These are phyloP conservation scores for Phymatotrichopsis omnivora DNA, from an alignment of 2,329 filamentous ascomycete species.

Conservation along the genomic window DNA sequence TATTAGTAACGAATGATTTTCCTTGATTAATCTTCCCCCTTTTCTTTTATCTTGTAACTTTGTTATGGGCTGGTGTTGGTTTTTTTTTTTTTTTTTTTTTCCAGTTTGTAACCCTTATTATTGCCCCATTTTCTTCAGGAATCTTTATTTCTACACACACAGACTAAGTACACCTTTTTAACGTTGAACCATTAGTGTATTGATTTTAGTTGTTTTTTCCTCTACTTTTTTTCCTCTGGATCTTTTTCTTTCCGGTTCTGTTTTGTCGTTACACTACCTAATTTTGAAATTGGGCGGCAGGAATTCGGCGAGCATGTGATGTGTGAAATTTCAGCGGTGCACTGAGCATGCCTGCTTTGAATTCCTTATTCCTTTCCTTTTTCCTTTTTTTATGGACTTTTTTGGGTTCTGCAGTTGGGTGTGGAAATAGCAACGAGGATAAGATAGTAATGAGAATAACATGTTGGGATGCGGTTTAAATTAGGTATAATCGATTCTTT, in stretches of 20 bases:
- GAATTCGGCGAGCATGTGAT: background rate
- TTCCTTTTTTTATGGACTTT: slow-evolving; percentile 3
- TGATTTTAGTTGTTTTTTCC: background rate
- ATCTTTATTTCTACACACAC: no score
- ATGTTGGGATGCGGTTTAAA: no score
- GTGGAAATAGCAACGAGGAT: no score
- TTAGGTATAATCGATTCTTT: no score
- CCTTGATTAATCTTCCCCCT: background rate
- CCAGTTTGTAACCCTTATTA: no score
- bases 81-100: slow-evolving; percentile 6
- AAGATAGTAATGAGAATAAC: no score
- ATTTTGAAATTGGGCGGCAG: no score
- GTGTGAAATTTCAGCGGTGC: background rate
- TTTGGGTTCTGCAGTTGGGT: no score
- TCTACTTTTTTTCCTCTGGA: slow-evolving; percentile 1
- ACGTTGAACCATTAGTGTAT: slow-evolving; percentile 7
- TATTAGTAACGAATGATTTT: background rate
- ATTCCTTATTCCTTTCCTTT: slow-evolving; percentile 3
- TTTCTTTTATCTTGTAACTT: background rate
- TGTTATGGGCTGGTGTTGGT: slow-evolving; percentile 8
- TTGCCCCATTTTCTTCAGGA: no score
- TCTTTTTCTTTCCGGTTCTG: background rate
- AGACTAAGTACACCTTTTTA: no score
- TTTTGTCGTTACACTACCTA: no score
- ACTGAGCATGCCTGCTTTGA: background rate